Evolutionary conservation across 2,329 filamentous ascomycete genomes (phyloP).

Genomic region (Xylariales sp.): DNA sequence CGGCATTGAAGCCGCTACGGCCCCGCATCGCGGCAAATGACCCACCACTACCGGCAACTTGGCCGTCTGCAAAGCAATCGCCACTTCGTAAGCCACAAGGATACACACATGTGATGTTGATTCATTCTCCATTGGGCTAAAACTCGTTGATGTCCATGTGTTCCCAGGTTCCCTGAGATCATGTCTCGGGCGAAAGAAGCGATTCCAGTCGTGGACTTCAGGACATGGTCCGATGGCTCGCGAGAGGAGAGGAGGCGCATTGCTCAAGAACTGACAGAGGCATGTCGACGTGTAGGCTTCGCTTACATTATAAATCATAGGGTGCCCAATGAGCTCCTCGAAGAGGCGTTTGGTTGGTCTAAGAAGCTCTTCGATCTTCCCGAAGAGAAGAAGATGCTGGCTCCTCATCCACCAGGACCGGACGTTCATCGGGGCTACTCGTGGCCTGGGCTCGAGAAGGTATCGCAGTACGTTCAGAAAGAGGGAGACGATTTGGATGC

Average conservation of each 20-base stretch:
- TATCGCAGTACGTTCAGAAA: conserved; percentile 38
- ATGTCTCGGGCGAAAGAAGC: no score
- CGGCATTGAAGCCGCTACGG: no score
- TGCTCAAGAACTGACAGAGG: conserved; percentile 22
- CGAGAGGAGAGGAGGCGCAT: conserved; percentile 18
- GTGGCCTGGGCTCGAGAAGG: conserved; percentile 49
- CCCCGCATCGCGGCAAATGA: no score
- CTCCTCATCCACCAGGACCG: conserved; percentile 35
- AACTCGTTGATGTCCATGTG: no score
- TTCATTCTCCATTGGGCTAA: no score
- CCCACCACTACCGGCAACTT: no score
- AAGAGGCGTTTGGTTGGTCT: conserved; percentile 33
- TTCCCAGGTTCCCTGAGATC: no score
- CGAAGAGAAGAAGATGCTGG: conserved; percentile 29
- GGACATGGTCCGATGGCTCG: conserved; percentile 17
- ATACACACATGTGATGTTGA: no score
- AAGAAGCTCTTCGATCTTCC: conserved; percentile 27
- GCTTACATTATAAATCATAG: conserved; percentile 25
- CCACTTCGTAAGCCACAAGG: no score
- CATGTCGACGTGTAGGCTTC: conserved; percentile 28
- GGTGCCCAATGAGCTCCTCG: conserved; percentile 28
- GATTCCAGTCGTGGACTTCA: conserved; percentile 24
- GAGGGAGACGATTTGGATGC: conserved; percentile 34
- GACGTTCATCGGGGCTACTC: conserved; percentile 51
- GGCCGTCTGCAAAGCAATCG: no score